These are phyloP conservation scores for Phytopythium helicoides DNA, from an alignment of 352 stramenopile genomes.

Conservation along the genomic window DNA sequence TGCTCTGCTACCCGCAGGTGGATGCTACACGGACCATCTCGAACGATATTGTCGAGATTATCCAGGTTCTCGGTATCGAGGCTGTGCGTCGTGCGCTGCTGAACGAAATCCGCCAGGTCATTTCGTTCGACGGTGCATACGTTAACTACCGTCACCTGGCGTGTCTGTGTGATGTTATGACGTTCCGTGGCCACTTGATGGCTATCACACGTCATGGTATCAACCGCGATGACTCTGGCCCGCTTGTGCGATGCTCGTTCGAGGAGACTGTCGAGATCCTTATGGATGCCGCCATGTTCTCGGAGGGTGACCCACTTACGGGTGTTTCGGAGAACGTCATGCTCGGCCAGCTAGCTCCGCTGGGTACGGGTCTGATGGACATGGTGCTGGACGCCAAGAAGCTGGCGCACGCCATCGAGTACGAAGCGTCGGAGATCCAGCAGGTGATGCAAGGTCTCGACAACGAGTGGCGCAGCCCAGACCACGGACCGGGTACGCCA, in stretches of 20 bases:
- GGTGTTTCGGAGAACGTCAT: slow-evolving; percentile 99
- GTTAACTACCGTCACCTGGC: slow-evolving; percentile 99
- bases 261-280: slow-evolving; percentile 99
- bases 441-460: slow-evolving; percentile 90
- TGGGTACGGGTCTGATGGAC: slow-evolving; percentile 98
- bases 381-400: slow-evolving; percentile 98
- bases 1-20: slow-evolving; percentile 96
- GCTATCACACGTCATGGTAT: slow-evolving; percentile 99
- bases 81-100: slow-evolving; percentile 86
- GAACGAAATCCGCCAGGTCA: slow-evolving; percentile 97
- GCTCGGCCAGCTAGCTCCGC: slow-evolving; percentile 95
- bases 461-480: slow-evolving; percentile 89
- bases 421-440: slow-evolving; percentile 92
- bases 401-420: slow-evolving; percentile 96
- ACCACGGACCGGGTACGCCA: slow-evolving; percentile 69
- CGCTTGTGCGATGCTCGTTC: slow-evolving; percentile 98
- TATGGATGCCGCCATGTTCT: slow-evolving; percentile 98
- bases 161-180: slow-evolving; percentile 99
- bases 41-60: slow-evolving; percentile 99
- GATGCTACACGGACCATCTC: slow-evolving; percentile 96
- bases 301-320: slow-evolving; percentile 96
- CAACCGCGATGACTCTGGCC: slow-evolving; percentile 98
- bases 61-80: slow-evolving; percentile 94
- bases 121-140: slow-evolving; percentile 99
- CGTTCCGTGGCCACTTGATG: slow-evolving; percentile 96